These are phyloP conservation scores for Mortierella sp. DNA, from an alignment of 371 early-diverging fungal genomes.

Conservation along the genomic window DNA sequence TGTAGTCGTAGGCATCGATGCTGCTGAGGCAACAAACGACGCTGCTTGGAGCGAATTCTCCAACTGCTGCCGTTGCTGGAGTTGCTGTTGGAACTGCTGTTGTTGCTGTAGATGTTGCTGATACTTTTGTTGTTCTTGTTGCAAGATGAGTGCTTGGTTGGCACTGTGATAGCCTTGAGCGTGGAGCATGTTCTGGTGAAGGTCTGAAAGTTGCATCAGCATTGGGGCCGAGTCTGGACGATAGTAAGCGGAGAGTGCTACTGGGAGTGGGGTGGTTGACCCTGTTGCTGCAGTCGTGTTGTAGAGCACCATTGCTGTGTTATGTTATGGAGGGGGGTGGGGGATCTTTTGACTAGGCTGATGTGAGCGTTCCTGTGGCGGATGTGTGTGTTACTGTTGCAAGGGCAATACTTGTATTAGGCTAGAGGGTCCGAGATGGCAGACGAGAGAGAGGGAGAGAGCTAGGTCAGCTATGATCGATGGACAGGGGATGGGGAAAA, in stretches of 20 bases:
- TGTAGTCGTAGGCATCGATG: constrained; percentile 1
- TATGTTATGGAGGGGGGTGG: too few relatives aligned
- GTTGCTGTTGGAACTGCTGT: constrained; percentile 10
- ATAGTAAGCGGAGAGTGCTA: constrained; percentile 4
- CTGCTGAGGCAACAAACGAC: background rate
- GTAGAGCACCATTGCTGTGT: constrained; percentile 9
- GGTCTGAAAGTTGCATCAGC: constrained; percentile 10
- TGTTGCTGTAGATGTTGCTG: constrained; percentile 7
- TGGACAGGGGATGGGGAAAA: too few relatives aligned
- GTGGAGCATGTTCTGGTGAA: constrained; percentile 7
- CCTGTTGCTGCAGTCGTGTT: background rate
- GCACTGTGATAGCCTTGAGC: background rate
- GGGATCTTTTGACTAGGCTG: too few relatives aligned
- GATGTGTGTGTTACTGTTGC: too few relatives aligned
- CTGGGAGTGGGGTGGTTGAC: background rate
- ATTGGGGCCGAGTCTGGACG: constrained; percentile 47
- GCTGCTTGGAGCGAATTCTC: background rate
- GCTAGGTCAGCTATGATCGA: too few relatives aligned
- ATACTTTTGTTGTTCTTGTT: too few relatives aligned
- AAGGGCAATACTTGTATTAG: too few relatives aligned
- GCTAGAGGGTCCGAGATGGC: too few relatives aligned
- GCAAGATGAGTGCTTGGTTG: too few relatives aligned
- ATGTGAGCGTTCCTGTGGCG: too few relatives aligned
- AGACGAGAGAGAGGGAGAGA: too few relatives aligned
- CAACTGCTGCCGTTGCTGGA: constrained; percentile 13